A percentile compares a stretch with the other conserved stretches of the same genome.
These are phyloP conservation scores for Dicorynia guianensis DNA, from an alignment of 306 rosid genomes.

Conservation along the genomic window DNA sequence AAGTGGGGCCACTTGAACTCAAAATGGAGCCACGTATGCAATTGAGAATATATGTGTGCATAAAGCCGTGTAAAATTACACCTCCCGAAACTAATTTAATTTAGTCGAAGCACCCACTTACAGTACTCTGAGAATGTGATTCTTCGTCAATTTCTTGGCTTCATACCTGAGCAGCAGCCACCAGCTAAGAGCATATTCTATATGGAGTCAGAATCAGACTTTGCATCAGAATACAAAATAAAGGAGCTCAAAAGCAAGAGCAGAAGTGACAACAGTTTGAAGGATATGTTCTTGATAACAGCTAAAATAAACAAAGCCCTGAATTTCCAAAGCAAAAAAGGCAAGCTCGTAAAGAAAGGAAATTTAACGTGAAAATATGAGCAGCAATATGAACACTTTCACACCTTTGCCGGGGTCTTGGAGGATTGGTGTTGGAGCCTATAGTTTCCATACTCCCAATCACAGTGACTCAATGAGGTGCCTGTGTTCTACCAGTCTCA, in stretches of 20 bases:
- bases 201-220: conserved; percentile 51
- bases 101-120: no score
- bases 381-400: conserved; percentile 51
- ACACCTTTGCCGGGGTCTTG: conserved; percentile 30
- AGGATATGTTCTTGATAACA: conserved; percentile 27
- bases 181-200: conserved; percentile 32
- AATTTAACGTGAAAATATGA: conserved; percentile 51
- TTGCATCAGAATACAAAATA: conserved; percentile 34
- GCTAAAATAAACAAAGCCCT: conserved; percentile 27
- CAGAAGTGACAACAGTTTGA: no score
- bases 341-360: conserved; percentile 28
- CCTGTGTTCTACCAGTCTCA: conserved; percentile 47
- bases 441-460: conserved; percentile 42
- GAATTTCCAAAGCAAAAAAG: conserved; percentile 1
- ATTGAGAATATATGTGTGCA: no score
- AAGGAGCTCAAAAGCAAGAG: not conserved
- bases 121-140: conserved; percentile 46
- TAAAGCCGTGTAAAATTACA: no score
- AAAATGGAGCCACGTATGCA: no score
- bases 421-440: conserved; percentile 43
- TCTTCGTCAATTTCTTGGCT: conserved; percentile 26
- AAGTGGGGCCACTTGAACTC: no score
- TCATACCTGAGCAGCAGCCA: not conserved
- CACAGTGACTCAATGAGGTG: conserved; percentile 44
- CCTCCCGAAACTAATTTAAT: no score